These are phyloP conservation scores for Colletotrichum sojae DNA, from an alignment of 2,329 filamentous ascomycete genomes.

Conservation along the genomic window DNA sequence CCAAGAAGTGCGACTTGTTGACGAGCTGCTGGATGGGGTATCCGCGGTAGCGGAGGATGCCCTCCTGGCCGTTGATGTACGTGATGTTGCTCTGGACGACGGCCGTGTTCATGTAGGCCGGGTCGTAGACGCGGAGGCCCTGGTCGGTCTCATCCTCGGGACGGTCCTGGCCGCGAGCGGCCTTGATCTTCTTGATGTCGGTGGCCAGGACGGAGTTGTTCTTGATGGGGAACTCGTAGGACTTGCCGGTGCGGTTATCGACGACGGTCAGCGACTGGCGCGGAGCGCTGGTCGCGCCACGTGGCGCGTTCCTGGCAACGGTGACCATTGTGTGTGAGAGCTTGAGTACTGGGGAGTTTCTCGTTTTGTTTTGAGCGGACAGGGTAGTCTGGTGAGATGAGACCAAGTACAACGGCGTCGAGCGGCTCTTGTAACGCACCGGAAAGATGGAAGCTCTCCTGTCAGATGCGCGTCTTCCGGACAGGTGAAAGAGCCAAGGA, in stretches of 20 bases:
- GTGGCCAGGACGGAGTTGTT: slow-evolving; percentile 65
- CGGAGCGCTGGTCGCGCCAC: slow-evolving; percentile 37
- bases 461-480: slow-evolving; percentile 8
- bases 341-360: neutral
- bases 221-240: slow-evolving; percentile 64
- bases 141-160: slow-evolving; percentile 63
- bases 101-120: slow-evolving; percentile 68
- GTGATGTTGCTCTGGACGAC: slow-evolving; percentile 65
- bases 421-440: slow-evolving; percentile 18
- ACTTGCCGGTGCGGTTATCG: slow-evolving; percentile 64
- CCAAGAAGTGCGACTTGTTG: slow-evolving; percentile 63
- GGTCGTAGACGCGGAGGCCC: slow-evolving; percentile 65
- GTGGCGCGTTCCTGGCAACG: slow-evolving; percentile 34
- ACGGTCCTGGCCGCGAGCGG: slow-evolving; percentile 51
- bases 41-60: slow-evolving; percentile 66
- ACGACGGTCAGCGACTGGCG: slow-evolving; percentile 57
- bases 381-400: neutral
- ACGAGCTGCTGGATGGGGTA: slow-evolving; percentile 67
- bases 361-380: too few relatives aligned
- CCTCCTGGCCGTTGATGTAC: slow-evolving; percentile 67
- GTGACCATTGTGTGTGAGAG: slow-evolving; percentile 24
- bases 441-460: slow-evolving; percentile 20
- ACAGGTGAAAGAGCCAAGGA: slow-evolving; percentile 33
- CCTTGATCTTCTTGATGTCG: slow-evolving; percentile 66
- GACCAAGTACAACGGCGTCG: slow-evolving; percentile 20